Conservation (phyloP, 1,284 basidiomycete genomes). For the Malassezia restricta region DNA sequence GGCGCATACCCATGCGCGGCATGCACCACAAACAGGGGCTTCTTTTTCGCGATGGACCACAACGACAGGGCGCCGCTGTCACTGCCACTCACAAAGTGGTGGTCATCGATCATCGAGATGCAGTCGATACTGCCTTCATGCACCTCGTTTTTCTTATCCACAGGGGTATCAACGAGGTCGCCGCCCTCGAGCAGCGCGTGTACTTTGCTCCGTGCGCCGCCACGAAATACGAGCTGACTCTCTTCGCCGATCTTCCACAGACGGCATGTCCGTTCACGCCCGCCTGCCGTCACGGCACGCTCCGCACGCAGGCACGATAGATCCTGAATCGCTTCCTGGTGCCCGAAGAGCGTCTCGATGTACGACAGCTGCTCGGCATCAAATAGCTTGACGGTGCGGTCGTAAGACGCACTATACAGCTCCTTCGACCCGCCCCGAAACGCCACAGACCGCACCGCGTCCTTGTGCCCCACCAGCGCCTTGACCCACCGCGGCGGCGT, state of each 20-base stretch:
- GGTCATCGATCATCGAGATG: slow-evolving; percentile 86
- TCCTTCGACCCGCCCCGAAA: slow-evolving; percentile 69
- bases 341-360: slow-evolving; percentile 92
- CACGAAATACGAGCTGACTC: slow-evolving; percentile 86
- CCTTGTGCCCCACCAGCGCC: slow-evolving; percentile 52
- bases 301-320: slow-evolving; percentile 72
- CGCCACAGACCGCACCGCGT: slow-evolving; percentile 54
- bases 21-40: slow-evolving; percentile 71
- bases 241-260: slow-evolving; percentile 97
- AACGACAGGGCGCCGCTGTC: slow-evolving; percentile 77
- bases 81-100: slow-evolving; percentile 80
- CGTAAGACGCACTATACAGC: slow-evolving; percentile 68
- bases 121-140: slow-evolving; percentile 84
- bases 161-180: slow-evolving; percentile 51
- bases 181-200: slow-evolving; percentile 71
- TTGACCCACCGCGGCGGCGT: slow-evolving; percentile 55
- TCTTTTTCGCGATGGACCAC: slow-evolving; percentile 91
- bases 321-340: slow-evolving; percentile 73
- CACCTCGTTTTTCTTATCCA: slow-evolving; percentile 16
- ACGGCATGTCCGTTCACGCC: slow-evolving; percentile 75
- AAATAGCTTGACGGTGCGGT: slow-evolving; percentile 82
- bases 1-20: slow-evolving; percentile 73
- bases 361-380: slow-evolving; percentile 75
- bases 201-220: slow-evolving; percentile 59
- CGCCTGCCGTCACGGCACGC: slow-evolving; percentile 73